Base-by-base conservation (phyloP, 2,329 filamentous ascomycete genomes). In the Trichoderma endophyticum region DNA sequence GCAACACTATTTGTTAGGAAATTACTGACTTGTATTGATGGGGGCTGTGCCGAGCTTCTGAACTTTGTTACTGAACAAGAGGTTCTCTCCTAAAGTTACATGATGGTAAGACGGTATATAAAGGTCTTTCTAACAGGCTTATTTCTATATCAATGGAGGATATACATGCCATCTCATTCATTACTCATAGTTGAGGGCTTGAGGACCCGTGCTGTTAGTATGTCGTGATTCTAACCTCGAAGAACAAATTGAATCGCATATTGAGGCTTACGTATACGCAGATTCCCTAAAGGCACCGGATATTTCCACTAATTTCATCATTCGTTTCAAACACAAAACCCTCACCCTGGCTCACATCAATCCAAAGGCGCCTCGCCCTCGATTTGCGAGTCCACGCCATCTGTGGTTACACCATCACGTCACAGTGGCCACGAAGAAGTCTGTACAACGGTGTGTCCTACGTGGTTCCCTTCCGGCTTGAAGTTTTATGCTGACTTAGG, bases 391-490 rank as follows among this genome's bases (percentile, higher is more conserved):
- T 89, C 24, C 85, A 86, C 73, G 80, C 82, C 60, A 81, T 89
- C 48, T 84, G 87, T 70, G 86, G 88, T 78, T 84, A 86, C 75
- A 85, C 88, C 75, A 81, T 86, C 73, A 86, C 82, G 34, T 79
- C 81, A 77, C 79, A 81, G 76, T 86, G 83, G 80, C 67, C 81
- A 81, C 76, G 7, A n/a, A 56, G 15, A n/a, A 51, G 72, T 36
- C 73, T 80, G 60, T 79, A 88, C 85, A 88, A 89, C 79, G 86
- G 86, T 74, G 84, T 88, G 79, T 81, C 81, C 75, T 89, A n/a
- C 15, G 48, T 28, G 6, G 14, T 57, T 11, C 1, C 4, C 14
- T 57, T 57, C 6, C 24, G 6, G 14, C 7, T 15, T 28, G 24
- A 14, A 6, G 12, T 2, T 15, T 28, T 15, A 14, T 28, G 7